phyloP scores from a whole-genome alignment of 2,329 filamentous ascomycete genomes.

The Phialocephala sp. region DNA sequence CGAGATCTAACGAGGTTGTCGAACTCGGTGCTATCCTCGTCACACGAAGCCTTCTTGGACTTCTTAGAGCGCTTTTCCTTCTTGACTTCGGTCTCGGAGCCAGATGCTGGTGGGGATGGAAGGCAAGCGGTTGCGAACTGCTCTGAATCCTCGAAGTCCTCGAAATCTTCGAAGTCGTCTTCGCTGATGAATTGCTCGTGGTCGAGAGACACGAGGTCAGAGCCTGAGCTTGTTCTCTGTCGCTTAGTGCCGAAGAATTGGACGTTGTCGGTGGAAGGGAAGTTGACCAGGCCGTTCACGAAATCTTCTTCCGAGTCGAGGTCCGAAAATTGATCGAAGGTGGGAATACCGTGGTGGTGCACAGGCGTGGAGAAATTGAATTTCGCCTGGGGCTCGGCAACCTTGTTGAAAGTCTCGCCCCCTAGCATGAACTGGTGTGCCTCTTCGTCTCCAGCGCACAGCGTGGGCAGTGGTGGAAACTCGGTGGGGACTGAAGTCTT shows the following conservation, averaged over 20 bases:
- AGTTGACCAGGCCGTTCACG: constrained; percentile 73
- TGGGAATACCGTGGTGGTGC: constrained; percentile 65
- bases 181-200: constrained; percentile 80
- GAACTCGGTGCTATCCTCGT: constrained; percentile 44
- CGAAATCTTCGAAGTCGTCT: constrained; percentile 77
- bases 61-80: constrained; percentile 63
- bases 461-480: constrained; percentile 67
- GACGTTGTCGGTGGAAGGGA: constrained; percentile 63
- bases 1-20: constrained; percentile 44
- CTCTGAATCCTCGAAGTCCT: constrained; percentile 74
- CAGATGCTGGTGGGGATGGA: constrained; percentile 65
- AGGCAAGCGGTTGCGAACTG: constrained; percentile 65
- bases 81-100: constrained; percentile 55
- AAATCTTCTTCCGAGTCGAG: constrained; percentile 93
- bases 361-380: constrained; percentile 58
- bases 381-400: constrained; percentile 49
- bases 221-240: constrained; percentile 71
- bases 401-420: constrained; percentile 56
- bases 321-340: constrained; percentile 86
- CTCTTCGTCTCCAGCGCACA: constrained; percentile 69
- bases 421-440: constrained; percentile 55
- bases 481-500: constrained; percentile 55
- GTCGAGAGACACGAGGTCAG: constrained; percentile 69
- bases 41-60: constrained; percentile 51
- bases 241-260: constrained; percentile 70